phyloP scores from a whole-genome alignment of 2,329 filamentous ascomycete species.

The Emergomyces africanus region DNA sequence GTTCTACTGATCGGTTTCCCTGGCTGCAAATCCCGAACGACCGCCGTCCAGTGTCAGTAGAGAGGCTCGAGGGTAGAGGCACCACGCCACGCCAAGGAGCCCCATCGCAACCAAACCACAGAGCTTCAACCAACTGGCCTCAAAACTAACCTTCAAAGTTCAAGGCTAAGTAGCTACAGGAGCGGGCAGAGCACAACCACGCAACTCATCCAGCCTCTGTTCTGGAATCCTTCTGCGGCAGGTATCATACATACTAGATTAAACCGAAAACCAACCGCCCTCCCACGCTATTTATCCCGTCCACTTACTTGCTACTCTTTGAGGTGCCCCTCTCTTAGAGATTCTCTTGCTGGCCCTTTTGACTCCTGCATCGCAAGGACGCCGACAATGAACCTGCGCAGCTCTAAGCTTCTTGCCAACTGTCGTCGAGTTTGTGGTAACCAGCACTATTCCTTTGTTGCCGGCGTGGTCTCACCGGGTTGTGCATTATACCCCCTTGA shows the following conservation, averaged over 20 bases:
- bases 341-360: neutral
- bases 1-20: neutral
- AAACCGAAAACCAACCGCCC: too few species aligned
- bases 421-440: constrained; percentile 1
- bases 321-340: neutral
- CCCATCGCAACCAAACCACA: too few species aligned
- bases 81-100: neutral
- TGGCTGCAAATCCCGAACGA: neutral
- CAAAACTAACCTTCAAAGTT: neutral
- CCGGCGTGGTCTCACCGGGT: neutral
- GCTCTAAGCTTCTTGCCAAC: neutral
- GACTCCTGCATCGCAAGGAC: neutral
- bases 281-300: neutral
- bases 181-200: neutral
- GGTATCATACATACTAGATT: too few species aligned
- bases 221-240: neutral
- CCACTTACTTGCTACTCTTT: neutral
- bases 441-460: constrained; percentile 1
- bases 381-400: neutral
- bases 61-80: too few species aligned
- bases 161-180: neutral
- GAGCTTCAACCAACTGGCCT: neutral
- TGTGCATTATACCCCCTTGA: neutral
- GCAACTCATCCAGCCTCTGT: neutral
- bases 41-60: neutral